phyloP scores from a whole-genome alignment of 805 yeast species.

The Saccharomycopsis sp. region DNA sequence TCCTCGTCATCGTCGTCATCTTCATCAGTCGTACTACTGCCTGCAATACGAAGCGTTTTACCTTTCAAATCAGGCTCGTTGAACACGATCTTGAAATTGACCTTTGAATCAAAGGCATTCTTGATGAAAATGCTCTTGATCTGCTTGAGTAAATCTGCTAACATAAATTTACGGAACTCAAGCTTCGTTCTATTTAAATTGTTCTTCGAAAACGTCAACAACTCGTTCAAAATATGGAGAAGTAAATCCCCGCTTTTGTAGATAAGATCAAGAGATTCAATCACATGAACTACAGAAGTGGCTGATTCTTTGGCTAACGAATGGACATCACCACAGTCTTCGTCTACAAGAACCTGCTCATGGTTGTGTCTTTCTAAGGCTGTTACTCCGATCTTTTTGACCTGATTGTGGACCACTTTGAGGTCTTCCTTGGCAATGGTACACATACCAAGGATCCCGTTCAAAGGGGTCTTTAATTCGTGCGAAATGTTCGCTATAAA shows the following conservation, averaged over 20 bases:
- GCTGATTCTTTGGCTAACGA: conserved; percentile 2
- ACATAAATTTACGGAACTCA: conserved; percentile 74
- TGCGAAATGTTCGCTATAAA: conserved; percentile 90
- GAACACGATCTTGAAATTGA: conserved; percentile 54
- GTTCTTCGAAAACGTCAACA: conserved; percentile 87
- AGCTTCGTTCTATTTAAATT: conserved; percentile 77
- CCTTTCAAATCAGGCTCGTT: conserved; percentile 23
- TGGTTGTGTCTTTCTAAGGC: neutral
- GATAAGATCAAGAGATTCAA: conserved; percentile 46
- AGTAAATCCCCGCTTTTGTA: conserved; percentile 88
- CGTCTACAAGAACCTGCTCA: neutral
- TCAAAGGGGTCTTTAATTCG: conserved; percentile 90
- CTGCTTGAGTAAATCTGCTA: conserved; percentile 78
- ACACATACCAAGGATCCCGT: conserved; percentile 95
- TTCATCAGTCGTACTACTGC: neutral
- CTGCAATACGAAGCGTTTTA: neutral
- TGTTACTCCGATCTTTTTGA: neutral
- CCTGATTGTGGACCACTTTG: conserved; percentile 8
- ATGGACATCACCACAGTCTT: neutral
- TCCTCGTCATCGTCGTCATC: neutral
- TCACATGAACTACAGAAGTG: conserved; percentile 3
- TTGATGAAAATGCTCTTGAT: conserved; percentile 79
- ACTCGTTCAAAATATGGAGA: conserved; percentile 82
- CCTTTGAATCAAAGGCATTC: conserved; percentile 71
- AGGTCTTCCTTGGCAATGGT: conserved; percentile 84